Conservation (phyloP, 2,329 filamentous ascomycete genomes). For the Alternaria infectoria region DNA sequence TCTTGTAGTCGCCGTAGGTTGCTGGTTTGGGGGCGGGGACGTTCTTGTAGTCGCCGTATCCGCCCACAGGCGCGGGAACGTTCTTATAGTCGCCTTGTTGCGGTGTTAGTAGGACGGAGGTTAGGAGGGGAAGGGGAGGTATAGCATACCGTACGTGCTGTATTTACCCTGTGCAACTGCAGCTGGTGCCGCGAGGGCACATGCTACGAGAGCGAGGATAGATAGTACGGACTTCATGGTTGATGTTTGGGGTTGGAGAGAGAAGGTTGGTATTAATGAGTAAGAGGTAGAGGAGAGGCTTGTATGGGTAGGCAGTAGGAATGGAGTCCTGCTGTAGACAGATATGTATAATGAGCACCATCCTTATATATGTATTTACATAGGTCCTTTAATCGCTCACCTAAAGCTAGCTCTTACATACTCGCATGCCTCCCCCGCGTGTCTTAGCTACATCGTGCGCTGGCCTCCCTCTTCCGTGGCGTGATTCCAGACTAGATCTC, state of each 20-base stretch:
- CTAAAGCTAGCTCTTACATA: not conserved
- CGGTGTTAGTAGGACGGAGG: not conserved
- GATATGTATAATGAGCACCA: not conserved
- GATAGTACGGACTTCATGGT: slow-evolving; percentile 28
- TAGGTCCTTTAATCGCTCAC: not conserved
- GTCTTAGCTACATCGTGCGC: not conserved
- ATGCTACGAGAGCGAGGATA: slow-evolving; percentile 28
- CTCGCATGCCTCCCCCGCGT: not conserved
- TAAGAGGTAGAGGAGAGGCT: not conserved
- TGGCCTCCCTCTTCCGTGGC: not conserved
- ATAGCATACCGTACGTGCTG: slow-evolving; percentile 18
- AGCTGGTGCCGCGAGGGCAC: slow-evolving; percentile 25
- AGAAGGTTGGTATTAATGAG: not conserved
- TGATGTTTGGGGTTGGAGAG: not conserved
- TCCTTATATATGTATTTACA: not conserved
- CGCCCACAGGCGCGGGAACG: not conserved
- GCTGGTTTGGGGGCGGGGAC: not conserved
- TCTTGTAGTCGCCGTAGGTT: not conserved
- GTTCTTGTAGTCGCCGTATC: not conserved
- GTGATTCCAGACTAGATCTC: not conserved
- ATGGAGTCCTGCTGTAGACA: not conserved
- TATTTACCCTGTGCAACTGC: slow-evolving; percentile 20
- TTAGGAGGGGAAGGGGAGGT: no score
- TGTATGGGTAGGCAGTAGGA: not conserved
- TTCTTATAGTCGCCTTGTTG: not conserved